phyloP scores from a whole-genome alignment of 805 yeast species.

The Metschnikowia borealis region DNA sequence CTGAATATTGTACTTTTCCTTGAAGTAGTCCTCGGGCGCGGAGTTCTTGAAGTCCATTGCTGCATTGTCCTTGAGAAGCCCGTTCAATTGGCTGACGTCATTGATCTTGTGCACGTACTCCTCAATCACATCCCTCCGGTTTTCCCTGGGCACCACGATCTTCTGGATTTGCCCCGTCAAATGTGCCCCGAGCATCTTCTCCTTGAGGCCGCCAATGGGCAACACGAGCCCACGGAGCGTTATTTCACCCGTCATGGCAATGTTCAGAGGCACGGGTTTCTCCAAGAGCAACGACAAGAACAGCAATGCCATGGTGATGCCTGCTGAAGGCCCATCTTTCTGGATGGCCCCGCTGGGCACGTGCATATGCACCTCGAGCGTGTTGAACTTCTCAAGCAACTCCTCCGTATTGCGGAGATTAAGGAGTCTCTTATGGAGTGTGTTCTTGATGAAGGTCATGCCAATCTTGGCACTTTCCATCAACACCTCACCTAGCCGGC shows the following conservation, averaged over 20 bases:
- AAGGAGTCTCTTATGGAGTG: constrained; percentile 34
- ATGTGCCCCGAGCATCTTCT: constrained; percentile 76
- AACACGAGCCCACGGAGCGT: constrained; percentile 73
- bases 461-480: constrained; percentile 82
- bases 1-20: constrained; percentile 53
- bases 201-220: constrained; percentile 80
- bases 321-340: constrained; percentile 50
- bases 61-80: constrained; percentile 35
- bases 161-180: constrained; percentile 52
- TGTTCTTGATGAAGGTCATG: constrained; percentile 62
- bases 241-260: constrained; percentile 88
- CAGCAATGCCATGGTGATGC: constrained; percentile 48
- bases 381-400: constrained; percentile 44
- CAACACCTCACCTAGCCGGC: constrained; percentile 76
- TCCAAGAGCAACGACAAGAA: constrained; percentile 42
- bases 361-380: constrained; percentile 53
- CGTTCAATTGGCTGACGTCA: constrained; percentile 30
- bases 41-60: constrained; percentile 25
- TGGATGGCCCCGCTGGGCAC: constrained; percentile 48
- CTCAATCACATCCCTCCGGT: constrained; percentile 64
- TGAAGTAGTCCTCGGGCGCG: constrained; percentile 50
- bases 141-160: constrained; percentile 67
- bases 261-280: constrained; percentile 40
- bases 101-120: constrained; percentile 42
- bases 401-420: constrained; percentile 28